These are phyloP conservation scores for Boletellus deceptivus DNA, from an alignment of 1,284 basidiomycete species.

Conservation along the genomic window DNA sequence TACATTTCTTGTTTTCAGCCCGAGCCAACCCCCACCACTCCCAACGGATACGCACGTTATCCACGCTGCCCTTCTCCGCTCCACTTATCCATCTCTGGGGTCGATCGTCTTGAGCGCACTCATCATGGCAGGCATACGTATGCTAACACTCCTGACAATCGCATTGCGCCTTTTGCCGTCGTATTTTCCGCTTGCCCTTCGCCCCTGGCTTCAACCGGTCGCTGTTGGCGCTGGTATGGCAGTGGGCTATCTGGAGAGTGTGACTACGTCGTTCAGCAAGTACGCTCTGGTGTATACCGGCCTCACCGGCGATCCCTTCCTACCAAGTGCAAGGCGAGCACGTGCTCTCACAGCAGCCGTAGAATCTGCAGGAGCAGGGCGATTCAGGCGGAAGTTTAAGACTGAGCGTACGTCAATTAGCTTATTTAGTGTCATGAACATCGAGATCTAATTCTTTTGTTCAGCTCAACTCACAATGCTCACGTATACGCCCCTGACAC, in stretches of 20 bases:
- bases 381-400: constrained; percentile 49
- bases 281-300: constrained; percentile 86
- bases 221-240: constrained; percentile 42
- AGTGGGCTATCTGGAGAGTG: constrained; percentile 56
- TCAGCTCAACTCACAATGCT: constrained; percentile 70
- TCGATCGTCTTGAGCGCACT: constrained; percentile 76
- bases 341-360: constrained; percentile 54
- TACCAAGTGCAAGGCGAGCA: constrained; percentile 70
- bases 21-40: constrained; percentile 46
- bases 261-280: constrained; percentile 74
- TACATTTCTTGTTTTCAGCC: constrained; percentile 36
- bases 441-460: constrained; percentile 7
- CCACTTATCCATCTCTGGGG: constrained; percentile 80
- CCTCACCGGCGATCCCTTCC: constrained; percentile 83
- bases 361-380: constrained; percentile 37
- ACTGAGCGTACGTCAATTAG: constrained; percentile 49
- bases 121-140: constrained; percentile 69
- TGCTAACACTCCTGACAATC: constrained; percentile 47
- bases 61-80: constrained; percentile 74
- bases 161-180: constrained; percentile 54
- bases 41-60: constrained; percentile 68
- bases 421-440: background rate
- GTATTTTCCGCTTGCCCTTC: constrained; percentile 47
- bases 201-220: constrained; percentile 42
- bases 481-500: constrained; percentile 75